Conservation (phyloP, 2,329 filamentous ascomycete genomes). For the Tolypocladium endophyticum region DNA sequence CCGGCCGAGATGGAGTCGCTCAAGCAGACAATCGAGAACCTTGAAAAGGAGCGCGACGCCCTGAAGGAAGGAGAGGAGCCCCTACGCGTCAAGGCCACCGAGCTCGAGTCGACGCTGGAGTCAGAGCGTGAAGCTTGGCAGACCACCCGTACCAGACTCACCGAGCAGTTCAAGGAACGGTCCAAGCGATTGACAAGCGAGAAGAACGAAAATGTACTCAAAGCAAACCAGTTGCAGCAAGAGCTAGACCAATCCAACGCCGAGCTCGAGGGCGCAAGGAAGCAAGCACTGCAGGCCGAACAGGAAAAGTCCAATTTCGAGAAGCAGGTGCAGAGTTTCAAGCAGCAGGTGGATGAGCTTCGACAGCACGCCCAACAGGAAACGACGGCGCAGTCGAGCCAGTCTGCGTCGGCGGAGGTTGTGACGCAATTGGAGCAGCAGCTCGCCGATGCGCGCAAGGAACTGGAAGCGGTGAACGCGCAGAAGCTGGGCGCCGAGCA, state of each 20-base stretch:
- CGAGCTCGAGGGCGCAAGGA: conserved; percentile 44
- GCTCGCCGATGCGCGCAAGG: conserved; percentile 38
- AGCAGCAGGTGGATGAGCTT: conserved; percentile 28
- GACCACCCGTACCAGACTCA: conserved; percentile 39
- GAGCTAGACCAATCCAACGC: conserved; percentile 34
- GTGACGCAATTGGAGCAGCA: conserved; percentile 37
- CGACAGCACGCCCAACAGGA: conserved; percentile 13
- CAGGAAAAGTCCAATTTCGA: conserved; percentile 26
- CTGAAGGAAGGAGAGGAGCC: conserved; percentile 39
- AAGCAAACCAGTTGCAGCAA: conserved; percentile 41
- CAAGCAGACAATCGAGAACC: conserved; percentile 60
- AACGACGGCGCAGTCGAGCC: conserved; percentile 25
- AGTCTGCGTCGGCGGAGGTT: conserved; percentile 33
- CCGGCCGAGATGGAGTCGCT: conserved; percentile 85
- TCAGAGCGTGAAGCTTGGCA: conserved; percentile 45
- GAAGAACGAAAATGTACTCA: conserved; percentile 39
- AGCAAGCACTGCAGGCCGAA: conserved; percentile 19
- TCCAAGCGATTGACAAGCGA: conserved; percentile 43
- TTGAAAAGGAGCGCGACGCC: conserved; percentile 55
- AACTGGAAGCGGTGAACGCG: conserved; percentile 54
- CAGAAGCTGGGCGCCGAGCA: conserved; percentile 61
- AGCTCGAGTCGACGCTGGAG: conserved; percentile 41
- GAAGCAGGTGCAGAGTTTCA: conserved; percentile 32
- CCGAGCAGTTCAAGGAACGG: conserved; percentile 54
- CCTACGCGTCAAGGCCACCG: conserved; percentile 42